Percentiles rank a stretch among this genome's conserved stretches.
These are phyloP conservation scores for Sanghuangporus baumii DNA, from an alignment of 1,284 basidiomycete species.

Conservation along the genomic window DNA sequence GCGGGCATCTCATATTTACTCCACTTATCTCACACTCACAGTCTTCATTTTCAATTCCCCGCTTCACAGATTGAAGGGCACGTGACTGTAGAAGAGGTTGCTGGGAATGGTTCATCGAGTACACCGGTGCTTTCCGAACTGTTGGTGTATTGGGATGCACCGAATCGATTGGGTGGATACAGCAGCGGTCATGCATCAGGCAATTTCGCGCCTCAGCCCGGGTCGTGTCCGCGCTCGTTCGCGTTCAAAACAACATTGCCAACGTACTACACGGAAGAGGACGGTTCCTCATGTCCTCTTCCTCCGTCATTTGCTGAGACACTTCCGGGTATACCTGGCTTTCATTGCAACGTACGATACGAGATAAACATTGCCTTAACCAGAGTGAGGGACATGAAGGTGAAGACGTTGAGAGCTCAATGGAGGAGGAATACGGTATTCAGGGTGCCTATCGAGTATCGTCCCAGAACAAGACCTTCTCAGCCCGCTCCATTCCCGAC, in stretches of 20 bases:
- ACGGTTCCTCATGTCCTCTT: conserved; percentile 5
- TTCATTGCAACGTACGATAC: conserved; percentile 11
- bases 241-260: conserved; percentile 10
- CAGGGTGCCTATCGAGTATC: conserved; percentile 10
- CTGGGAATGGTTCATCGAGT: conserved; percentile 1
- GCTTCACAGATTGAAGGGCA: conserved; percentile 13
- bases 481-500: conserved; percentile 3
- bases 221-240: conserved; percentile 9
- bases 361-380: conserved; percentile 6
- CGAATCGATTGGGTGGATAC: conserved; percentile 5
- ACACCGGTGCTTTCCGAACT: conserved; percentile 12
- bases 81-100: conserved; percentile 10
- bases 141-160: conserved; percentile 14
- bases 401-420: not conserved
- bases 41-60: not conserved
- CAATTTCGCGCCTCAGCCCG: not conserved
- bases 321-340: conserved; percentile 8
- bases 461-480: conserved; percentile 10
- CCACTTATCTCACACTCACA: not conserved
- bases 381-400: conserved; percentile 3
- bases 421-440: conserved; percentile 12
- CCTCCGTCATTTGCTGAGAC: conserved; percentile 14
- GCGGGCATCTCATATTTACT: not conserved
- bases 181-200: not conserved
- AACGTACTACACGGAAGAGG: conserved; percentile 7